Percentiles rank a stretch among this genome's conserved stretches.
Evolutionary conservation across 352 stramenopile species (phyloP).

Genomic region (Pythium aquatile): DNA sequence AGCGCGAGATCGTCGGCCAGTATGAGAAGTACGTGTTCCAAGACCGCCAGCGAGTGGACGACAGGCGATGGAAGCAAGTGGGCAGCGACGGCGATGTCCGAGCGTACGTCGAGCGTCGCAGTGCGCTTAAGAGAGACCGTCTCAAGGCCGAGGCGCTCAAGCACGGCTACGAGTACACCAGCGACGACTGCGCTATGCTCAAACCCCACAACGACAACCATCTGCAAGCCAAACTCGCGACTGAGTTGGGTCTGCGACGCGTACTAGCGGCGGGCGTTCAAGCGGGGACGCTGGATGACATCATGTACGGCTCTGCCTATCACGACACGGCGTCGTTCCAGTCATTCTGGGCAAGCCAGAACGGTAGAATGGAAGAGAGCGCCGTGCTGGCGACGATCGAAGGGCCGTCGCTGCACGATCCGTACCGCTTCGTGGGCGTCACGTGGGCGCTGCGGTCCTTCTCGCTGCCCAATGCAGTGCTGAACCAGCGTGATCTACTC

Average conservation of each 20-base stretch:
- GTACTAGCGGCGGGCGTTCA: constrained; percentile 44
- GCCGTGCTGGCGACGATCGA: constrained; percentile 42
- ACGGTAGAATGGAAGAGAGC: constrained; percentile 37
- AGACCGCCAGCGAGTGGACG: background rate
- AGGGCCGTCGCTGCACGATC: constrained; percentile 30
- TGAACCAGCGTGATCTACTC: constrained; percentile 26
- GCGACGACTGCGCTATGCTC: background rate
- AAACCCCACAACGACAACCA: background rate
- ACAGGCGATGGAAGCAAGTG: background rate
- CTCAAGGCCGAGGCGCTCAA: constrained; percentile 1
- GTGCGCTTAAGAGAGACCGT: background rate
- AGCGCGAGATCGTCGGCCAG: background rate
- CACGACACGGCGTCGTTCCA: constrained; percentile 34
- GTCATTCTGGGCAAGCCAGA: constrained; percentile 36
- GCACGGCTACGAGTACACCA: background rate
- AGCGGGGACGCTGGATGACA: constrained; percentile 47
- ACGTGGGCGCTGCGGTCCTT: constrained; percentile 38
- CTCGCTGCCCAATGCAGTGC: constrained; percentile 2
- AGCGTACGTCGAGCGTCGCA: background rate
- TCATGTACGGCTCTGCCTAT: constrained; percentile 43
- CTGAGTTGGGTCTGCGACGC: background rate
- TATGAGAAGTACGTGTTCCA: constrained; percentile 1
- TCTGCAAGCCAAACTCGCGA: constrained; percentile 13
- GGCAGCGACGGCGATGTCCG: background rate
- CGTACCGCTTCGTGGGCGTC: constrained; percentile 50